phyloP scores from a whole-genome alignment of 2,329 filamentous ascomycete genomes.

The Colletotrichum karsti region DNA sequence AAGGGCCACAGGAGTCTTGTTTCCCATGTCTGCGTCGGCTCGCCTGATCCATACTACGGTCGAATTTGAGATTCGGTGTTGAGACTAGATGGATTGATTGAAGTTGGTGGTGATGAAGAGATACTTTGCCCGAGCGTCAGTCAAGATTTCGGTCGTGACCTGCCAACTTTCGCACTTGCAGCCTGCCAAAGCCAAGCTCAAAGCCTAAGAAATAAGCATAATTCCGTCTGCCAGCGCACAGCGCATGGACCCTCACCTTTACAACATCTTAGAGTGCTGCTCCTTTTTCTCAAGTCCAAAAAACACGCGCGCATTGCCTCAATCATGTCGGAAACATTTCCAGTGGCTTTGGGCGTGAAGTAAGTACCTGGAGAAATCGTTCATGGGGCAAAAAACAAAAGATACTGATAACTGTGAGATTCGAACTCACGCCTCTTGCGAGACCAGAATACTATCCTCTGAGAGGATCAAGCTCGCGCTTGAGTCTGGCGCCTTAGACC shows the following conservation, averaged over 20 bases:
- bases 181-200: background rate
- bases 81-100: background rate
- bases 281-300: background rate
- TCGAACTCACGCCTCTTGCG: slow-evolving; percentile 30
- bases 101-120: background rate
- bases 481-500: slow-evolving; percentile 30
- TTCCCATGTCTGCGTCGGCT: background rate
- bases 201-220: background rate
- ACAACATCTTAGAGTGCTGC: background rate
- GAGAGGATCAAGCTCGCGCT: background rate
- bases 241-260: background rate
- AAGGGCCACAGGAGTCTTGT: background rate
- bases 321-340: background rate
- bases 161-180: background rate
- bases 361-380: background rate
- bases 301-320: background rate
- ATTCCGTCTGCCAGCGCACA: background rate
- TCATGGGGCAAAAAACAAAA: background rate
- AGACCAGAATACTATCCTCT: slow-evolving; percentile 23
- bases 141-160: background rate
- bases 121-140: background rate
- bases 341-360: too few relatives aligned
- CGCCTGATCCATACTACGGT: background rate
- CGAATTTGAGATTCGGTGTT: background rate
- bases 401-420: slow-evolving; percentile 27